Conservation (phyloP, 768 basidiomycete species). For the Tulasnella sp. region DNA sequence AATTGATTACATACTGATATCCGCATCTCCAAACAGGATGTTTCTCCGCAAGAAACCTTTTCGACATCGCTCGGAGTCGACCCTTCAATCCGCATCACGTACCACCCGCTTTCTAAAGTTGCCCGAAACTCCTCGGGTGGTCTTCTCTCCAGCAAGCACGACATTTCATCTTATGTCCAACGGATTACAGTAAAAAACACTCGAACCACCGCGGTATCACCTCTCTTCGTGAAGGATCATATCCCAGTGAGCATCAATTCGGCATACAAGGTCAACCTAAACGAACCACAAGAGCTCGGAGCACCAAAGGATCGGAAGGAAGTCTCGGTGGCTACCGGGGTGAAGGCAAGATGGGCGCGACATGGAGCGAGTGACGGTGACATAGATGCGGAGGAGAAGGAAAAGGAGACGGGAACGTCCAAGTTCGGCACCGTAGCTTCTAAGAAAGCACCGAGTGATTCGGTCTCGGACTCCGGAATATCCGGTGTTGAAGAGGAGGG, state of each 20-base stretch:
- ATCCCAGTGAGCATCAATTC: constrained; percentile 35
- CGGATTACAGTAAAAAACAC: constrained; percentile 31
- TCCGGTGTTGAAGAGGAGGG: constrained; percentile 40
- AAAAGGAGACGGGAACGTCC: not conserved
- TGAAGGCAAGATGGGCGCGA: constrained; percentile 31
- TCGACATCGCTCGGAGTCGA: constrained; percentile 32
- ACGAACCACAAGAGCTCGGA: constrained; percentile 36
- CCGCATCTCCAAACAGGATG: not conserved
- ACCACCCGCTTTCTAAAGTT: constrained; percentile 28
- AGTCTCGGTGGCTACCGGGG: constrained; percentile 44
- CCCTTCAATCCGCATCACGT: constrained; percentile 30
- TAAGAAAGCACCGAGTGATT: not conserved
- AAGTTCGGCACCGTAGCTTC: not conserved
- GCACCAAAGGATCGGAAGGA: constrained; percentile 36
- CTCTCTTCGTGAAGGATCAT: constrained; percentile 27
- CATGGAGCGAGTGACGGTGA: constrained; percentile 33
- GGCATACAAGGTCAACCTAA: constrained; percentile 36
- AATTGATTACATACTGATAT: not conserved
- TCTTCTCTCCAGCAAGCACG: constrained; percentile 27
- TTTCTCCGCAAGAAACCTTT: constrained; percentile 30
- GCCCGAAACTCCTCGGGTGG: constrained; percentile 2
- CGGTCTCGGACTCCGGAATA: not conserved
- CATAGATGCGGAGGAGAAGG: constrained; percentile 15
- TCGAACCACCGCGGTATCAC: not conserved
- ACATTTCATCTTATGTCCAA: constrained; percentile 28